Base-by-base conservation (phyloP, 164 flowering plant genomes). In the Sextonia rubra region DNA sequence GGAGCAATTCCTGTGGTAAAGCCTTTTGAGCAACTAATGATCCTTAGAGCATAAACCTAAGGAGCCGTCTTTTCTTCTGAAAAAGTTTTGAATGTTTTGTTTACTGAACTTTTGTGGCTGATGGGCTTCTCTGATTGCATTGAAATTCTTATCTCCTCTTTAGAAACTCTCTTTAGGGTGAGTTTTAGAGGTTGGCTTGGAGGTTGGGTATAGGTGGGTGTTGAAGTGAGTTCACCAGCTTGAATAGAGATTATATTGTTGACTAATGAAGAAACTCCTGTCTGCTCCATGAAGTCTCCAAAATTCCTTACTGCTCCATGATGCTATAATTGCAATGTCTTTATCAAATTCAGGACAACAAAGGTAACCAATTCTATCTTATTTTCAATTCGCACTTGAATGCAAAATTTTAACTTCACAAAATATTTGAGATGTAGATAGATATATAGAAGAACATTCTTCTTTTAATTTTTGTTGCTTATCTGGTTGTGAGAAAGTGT, bases 311-410 rank as follows among this genome's bases (percentile, higher is more conserved):
- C 78, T 95, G 69, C 71, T 95, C 64, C 69, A 84, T 68, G 80
- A 77, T 64, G 89, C 87, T 64, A 98, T 96, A 55, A 89, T 95
- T 74, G 90, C 96, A 64, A 89, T 94, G 71, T 87, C 99, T 30
- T 72, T 91, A 78, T 78, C 77, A 70, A 80, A 89, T 72, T 85
- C 99, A 66, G 90, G 94, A 70, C 85, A 90, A 73, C 99, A 95
- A 80, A 93, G 99, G 99, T 91, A 60, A 25, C 17, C n/a, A 20
- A 26, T 18, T 8, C 8, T 27, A 44, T 49, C 56, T 49, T 49
- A 8, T 0, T 49, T 49, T 49, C 56, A 49, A 9, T 49, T 49
- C n/a, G n/a, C 12, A 6, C n/a, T n/a, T n/a, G n/a, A n/a, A n/a
- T n/a, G n/a, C n/a, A n/a, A n/a, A n/a, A n/a, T n/a, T n/a, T n/a